Base-by-base conservation (phyloP, 106 monocot genomes). In the Phalaenopsis aphrodite region DNA sequence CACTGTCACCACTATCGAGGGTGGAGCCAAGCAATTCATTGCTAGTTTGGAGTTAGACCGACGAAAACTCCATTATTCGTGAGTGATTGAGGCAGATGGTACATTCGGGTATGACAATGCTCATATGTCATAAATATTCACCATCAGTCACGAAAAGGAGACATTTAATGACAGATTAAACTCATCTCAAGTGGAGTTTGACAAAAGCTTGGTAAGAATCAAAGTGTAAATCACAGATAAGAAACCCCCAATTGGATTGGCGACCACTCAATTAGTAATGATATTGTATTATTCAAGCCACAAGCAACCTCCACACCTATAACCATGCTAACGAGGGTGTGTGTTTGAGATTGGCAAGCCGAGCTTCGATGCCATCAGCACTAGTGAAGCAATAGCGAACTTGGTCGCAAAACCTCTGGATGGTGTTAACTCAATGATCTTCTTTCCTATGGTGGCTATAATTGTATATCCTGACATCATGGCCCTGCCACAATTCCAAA, bases 251-350 rank as follows among this genome's bases (percentile, higher is more conserved):
- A 92, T 89, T 1, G 97, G 97, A 78, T 94, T 94, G 19, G 97
- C 94, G 38, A 97, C 94, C 15, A 83, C 74, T 94, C 94, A 97
- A 15, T 92, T 94, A 7, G 85, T 84, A 7, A 97, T 92, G 49
- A 94, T 97, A 73, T 94, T 92, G 1, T 84, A 80, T 19, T 92
- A 49, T 92, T 97, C 3, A 97, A 72, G 2, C 97, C 97, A 76
- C 97, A 81, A 1, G 97, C 97, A 75, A 94, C 90, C 5, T 94
- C 97, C 18, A 97, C 97, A 0, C 97, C 97, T 94, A 97, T 97
- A 36, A 94, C 94, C 2, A 94, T 94, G 2, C 92, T 92, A 5
- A 97, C 94, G 45, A 97, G 94, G 5, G 96, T 97, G 77, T 97
- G 96, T 2, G 96, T 97, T 94, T 5, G 96, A 97, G 36, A 97